Evolutionary conservation across 2,329 filamentous ascomycete genomes (phyloP).

Genomic region (Sporothrix humicola): DNA sequence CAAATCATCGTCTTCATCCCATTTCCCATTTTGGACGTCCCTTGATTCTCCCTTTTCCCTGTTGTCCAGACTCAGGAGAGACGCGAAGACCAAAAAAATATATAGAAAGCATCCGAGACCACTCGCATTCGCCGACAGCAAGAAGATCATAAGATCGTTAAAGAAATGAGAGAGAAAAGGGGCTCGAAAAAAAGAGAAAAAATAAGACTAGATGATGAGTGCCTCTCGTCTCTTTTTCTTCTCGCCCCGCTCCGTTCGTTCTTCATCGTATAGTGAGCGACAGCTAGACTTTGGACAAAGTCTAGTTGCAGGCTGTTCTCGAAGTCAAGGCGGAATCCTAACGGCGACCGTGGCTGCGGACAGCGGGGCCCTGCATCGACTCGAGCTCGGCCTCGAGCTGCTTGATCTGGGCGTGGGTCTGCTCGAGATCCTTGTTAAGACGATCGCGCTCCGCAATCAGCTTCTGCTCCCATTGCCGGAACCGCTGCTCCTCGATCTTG

Average conservation of each 20-base stretch:
- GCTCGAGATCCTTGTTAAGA: constrained; percentile 99
- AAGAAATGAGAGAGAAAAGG: not conserved
- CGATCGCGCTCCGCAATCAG: constrained; percentile 98
- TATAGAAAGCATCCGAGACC: not conserved
- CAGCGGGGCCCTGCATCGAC: constrained; percentile 85
- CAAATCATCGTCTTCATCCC: not conserved
- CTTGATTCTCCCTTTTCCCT: constrained; percentile 25
- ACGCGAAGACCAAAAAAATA: not conserved
- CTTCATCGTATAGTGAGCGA: not conserved
- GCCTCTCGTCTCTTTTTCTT: not conserved
- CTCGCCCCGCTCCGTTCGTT: constrained; percentile 1
- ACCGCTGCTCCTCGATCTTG: constrained; percentile 99
- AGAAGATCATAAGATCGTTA: not conserved
- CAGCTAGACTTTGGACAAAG: no score
- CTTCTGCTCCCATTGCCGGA: constrained; percentile 99
- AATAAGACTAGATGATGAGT: not conserved
- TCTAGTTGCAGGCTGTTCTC: constrained; percentile 6
- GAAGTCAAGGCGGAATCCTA: constrained; percentile 53
- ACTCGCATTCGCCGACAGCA: constrained; percentile 6
- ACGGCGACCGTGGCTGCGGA: constrained; percentile 90
- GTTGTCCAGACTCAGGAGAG: not conserved
- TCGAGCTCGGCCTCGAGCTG: constrained; percentile 91
- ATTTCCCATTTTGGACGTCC: not conserved
- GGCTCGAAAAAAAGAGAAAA: not conserved
- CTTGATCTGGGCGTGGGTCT: constrained; percentile 94